Conservation (phyloP, 1,139 yeast species). For the Diutina rugosa region DNA sequence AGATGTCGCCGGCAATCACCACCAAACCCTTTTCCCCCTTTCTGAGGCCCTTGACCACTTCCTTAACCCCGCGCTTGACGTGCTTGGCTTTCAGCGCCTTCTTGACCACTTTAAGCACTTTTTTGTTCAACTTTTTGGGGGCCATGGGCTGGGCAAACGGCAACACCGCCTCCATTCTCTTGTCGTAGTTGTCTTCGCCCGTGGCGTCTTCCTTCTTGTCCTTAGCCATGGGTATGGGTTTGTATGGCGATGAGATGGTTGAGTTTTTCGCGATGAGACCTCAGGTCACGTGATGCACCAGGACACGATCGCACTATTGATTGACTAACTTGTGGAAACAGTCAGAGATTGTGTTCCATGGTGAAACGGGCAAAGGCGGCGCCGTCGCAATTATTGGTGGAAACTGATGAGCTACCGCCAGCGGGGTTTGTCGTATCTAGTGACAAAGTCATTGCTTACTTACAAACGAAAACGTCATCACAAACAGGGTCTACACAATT, state of each 20-base stretch:
- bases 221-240: slow-evolving; percentile 32
- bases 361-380: background rate
- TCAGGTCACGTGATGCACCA: background rate
- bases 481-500: background rate
- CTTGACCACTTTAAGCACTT: slow-evolving; percentile 88
- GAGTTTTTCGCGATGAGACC: background rate
- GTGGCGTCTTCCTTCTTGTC: slow-evolving; percentile 29
- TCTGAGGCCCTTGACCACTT: slow-evolving; percentile 93
- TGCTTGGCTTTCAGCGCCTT: slow-evolving; percentile 97
- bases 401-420: background rate
- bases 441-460: background rate
- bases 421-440: background rate
- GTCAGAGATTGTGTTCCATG: too few relatives aligned
- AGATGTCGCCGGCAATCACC: slow-evolving; percentile 93
- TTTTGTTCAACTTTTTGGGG: slow-evolving; percentile 89
- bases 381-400: background rate
- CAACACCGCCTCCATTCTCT: slow-evolving; percentile 77
- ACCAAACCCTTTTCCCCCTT: slow-evolving; percentile 98
- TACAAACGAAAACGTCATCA: background rate
- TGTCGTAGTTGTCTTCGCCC: slow-evolving; percentile 76
- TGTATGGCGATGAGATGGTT: background rate
- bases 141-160: slow-evolving; percentile 95
- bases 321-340: too few relatives aligned
- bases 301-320: background rate
- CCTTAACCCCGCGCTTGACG: slow-evolving; percentile 97